Evolutionary conservation across 768 basidiomycete genomes (phyloP).

Genomic region (Macrolepiota albuminosa): DNA sequence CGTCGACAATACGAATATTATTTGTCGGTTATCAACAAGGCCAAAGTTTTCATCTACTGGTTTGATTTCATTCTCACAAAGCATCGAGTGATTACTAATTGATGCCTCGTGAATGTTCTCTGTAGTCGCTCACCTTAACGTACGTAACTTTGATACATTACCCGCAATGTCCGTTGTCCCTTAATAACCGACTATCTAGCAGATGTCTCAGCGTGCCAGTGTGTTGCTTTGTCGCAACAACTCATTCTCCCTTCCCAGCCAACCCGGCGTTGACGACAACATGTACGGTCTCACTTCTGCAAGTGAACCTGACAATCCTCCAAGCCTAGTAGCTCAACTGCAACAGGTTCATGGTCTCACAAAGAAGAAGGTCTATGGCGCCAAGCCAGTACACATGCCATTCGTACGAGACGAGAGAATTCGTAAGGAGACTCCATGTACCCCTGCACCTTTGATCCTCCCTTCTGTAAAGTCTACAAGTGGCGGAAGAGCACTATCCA

Average conservation of each 20-base stretch:
- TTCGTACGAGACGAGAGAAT: constrained; percentile 52
- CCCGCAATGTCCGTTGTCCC: constrained; percentile 10
- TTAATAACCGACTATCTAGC: constrained; percentile 13
- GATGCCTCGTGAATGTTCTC: constrained; percentile 2
- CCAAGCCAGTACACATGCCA: constrained; percentile 44
- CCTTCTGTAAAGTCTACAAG: constrained; percentile 17
- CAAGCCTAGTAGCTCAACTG: constrained; percentile 55
- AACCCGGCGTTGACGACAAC: constrained; percentile 7
- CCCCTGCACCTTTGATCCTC: constrained; percentile 24
- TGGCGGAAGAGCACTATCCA: constrained; percentile 28
- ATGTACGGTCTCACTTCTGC: constrained; percentile 9
- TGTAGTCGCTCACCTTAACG: constrained; percentile 16
- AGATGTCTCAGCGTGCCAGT: constrained; percentile 9
- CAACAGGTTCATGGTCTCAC: constrained; percentile 67
- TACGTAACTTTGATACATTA: constrained; percentile 27
- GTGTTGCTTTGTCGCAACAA: constrained; percentile 27
- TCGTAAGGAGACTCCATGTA: constrained; percentile 20
- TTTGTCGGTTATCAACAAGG: constrained; percentile 41
- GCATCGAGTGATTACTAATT: constrained; percentile 2
- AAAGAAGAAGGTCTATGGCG: constrained; percentile 62
- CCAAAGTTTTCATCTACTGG: constrained; percentile 22
- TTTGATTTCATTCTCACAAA: constrained; percentile 16
- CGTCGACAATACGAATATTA: constrained; percentile 28
- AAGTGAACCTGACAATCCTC: constrained; percentile 24
- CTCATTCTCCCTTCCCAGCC: constrained; percentile 26